Conservation (phyloP, 441 rosid species). For the Corymbia calophylla region DNA sequence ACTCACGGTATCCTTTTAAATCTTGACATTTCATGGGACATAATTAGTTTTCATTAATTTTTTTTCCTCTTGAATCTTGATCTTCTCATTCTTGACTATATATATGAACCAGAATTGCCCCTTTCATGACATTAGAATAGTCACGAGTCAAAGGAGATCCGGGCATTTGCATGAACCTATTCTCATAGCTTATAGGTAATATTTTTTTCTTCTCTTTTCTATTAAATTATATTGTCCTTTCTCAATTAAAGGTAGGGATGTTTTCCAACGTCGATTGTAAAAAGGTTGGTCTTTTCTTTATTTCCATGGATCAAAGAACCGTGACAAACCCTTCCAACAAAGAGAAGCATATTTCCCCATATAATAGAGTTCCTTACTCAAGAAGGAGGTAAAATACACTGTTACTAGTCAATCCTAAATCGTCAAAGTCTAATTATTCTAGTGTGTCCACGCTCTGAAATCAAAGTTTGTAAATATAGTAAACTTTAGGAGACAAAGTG, state of each 20-base stretch:
- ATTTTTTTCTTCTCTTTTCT: too few relatives aligned
- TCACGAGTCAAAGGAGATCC: neutral
- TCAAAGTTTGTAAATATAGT: too few relatives aligned
- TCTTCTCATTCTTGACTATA: too few relatives aligned
- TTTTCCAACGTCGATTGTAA: neutral
- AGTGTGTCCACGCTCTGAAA: too few relatives aligned
- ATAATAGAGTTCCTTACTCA: neutral
- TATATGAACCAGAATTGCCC: too few relatives aligned
- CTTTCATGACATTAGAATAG: too few relatives aligned
- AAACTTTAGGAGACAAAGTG: too few relatives aligned
- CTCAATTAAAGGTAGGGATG: neutral
- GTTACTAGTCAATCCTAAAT: neutral
- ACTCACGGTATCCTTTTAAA: too few relatives aligned
- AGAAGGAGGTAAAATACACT: neutral
- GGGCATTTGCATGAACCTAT: neutral
- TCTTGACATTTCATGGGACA: too few relatives aligned
- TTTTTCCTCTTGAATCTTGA: too few relatives aligned
- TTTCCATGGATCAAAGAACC: neutral
- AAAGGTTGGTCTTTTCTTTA: neutral
- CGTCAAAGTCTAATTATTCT: too few relatives aligned
- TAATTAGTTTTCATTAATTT: too few relatives aligned
- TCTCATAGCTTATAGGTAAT: neutral
- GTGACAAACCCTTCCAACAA: neutral
- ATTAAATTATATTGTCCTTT: neutral
- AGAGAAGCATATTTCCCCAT: neutral